These are phyloP conservation scores for Funneliformis mosseae DNA, from an alignment of 192 early-diverging fungal species.

Conservation along the genomic window DNA sequence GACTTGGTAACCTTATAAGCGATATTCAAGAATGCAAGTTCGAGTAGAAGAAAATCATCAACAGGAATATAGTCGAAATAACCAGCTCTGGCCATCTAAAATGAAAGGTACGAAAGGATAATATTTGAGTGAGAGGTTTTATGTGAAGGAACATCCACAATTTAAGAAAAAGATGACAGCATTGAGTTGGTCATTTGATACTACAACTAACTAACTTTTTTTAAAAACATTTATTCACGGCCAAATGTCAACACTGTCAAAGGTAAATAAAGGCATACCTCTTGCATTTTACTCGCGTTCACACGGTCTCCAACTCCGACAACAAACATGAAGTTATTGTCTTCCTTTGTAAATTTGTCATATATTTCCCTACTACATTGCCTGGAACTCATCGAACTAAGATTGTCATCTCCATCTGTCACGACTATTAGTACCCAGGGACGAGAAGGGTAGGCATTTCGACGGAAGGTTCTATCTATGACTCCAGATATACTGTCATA, in stretches of 20 bases:
- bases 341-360: neutral
- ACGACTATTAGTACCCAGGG: constrained; percentile 29
- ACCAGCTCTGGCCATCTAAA: constrained; percentile 4
- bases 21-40: constrained; percentile 21
- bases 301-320: constrained; percentile 20
- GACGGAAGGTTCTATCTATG: neutral
- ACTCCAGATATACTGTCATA: constrained; percentile 22
- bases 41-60: constrained; percentile 28
- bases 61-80: constrained; percentile 10
- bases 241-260: too few species aligned
- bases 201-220: too few species aligned
- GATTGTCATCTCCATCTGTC: constrained; percentile 29
- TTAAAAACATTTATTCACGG: neutral
- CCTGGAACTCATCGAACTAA: neutral
- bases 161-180: too few species aligned
- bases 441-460: constrained; percentile 2
- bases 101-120: neutral
- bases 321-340: constrained; percentile 26
- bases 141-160: too few species aligned
- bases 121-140: too few species aligned
- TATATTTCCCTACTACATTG: neutral
- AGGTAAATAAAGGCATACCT: constrained; percentile 3
- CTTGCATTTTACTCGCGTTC: constrained; percentile 17
- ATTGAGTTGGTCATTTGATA: too few species aligned
- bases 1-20: constrained; percentile 22